These are phyloP conservation scores for Pseudocercospora musae DNA, from an alignment of 2,329 filamentous ascomycete species.

Conservation along the genomic window DNA sequence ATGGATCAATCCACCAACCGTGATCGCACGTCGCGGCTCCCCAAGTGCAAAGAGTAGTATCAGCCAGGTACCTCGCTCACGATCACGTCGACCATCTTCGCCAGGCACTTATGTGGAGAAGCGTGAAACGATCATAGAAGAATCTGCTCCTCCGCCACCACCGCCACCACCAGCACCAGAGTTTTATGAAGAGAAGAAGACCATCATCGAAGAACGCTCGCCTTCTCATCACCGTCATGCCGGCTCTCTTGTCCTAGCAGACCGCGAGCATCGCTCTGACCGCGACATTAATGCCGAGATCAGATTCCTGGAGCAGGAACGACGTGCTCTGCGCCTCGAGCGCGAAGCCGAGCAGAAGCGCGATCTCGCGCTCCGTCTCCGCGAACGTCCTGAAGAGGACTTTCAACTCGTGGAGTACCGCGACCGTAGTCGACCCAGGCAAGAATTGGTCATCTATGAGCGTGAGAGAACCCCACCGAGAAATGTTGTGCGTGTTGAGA, in stretches of 20 bases:
- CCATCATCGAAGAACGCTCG: slow-evolving; percentile 31
- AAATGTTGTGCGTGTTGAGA: slow-evolving; percentile 69
- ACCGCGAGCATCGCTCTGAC: slow-evolving; percentile 40
- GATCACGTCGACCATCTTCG: slow-evolving; percentile 24
- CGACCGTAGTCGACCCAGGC: slow-evolving; percentile 50
- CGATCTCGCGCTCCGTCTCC: slow-evolving; percentile 39
- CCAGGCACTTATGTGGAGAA: slow-evolving; percentile 30
- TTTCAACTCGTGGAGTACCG: slow-evolving; percentile 46
- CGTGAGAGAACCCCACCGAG: slow-evolving; percentile 43
- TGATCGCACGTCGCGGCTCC: slow-evolving; percentile 28
- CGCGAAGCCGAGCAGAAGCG: slow-evolving; percentile 47
- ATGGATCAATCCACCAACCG: slow-evolving; percentile 40
- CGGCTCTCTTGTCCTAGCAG: slow-evolving; percentile 21
- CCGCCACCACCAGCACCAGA: slow-evolving; percentile 26
- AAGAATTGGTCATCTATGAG: slow-evolving; percentile 58
- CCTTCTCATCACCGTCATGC: slow-evolving; percentile 20
- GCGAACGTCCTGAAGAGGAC: slow-evolving; percentile 50
- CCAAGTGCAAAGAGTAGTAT: slow-evolving; percentile 29
- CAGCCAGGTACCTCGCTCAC: slow-evolving; percentile 27
- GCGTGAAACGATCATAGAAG: slow-evolving; percentile 31
- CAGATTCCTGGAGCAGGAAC: slow-evolving; percentile 65
- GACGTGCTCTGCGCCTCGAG: slow-evolving; percentile 56
- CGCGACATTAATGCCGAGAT: slow-evolving; percentile 72
- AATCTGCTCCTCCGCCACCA: slow-evolving; percentile 19
- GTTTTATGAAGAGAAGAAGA: slow-evolving; percentile 31